Conservation (phyloP, 768 basidiomycete genomes). For the Boletus tylopilopsis region DNA sequence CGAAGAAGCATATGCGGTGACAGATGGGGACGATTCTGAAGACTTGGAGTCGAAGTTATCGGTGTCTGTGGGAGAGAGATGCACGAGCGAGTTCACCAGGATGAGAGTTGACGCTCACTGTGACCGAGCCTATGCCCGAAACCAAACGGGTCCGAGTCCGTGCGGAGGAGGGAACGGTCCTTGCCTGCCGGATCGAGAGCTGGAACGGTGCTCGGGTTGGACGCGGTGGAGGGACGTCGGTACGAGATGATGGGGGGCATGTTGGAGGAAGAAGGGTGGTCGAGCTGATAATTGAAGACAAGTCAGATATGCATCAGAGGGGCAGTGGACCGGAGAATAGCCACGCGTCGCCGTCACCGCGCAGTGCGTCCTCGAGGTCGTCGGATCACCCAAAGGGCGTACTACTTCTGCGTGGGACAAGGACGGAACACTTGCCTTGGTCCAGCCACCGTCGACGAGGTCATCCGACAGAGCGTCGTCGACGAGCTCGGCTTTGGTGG, state of each 20-base stretch:
- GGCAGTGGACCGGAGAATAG: slow-evolving; percentile 19
- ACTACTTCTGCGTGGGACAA: slow-evolving; percentile 12
- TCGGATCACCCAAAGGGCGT: slow-evolving; percentile 12
- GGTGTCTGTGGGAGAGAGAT: slow-evolving; percentile 13
- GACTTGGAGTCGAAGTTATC: slow-evolving; percentile 13
- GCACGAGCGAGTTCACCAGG: no score
- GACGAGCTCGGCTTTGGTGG: neutral
- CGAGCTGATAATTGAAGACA: slow-evolving; percentile 11
- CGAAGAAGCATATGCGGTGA: slow-evolving; percentile 12
- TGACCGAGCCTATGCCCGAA: slow-evolving; percentile 4
- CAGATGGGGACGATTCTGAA: slow-evolving; percentile 13
- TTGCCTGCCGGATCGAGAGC: slow-evolving; percentile 14
- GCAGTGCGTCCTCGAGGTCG: neutral
- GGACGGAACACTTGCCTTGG: slow-evolving; percentile 18
- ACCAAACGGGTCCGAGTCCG: slow-evolving; percentile 3
- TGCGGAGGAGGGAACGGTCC: slow-evolving; percentile 3
- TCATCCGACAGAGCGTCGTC: slow-evolving; percentile 3
- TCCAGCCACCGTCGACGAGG: slow-evolving; percentile 19
- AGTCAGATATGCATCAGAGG: slow-evolving; percentile 18
- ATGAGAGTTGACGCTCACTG: slow-evolving; percentile 13
- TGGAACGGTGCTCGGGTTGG: neutral
- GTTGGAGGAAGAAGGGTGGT: neutral
- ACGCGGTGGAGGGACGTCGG: slow-evolving; percentile 18
- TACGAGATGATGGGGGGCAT: slow-evolving; percentile 19
- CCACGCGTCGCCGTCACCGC: slow-evolving; percentile 1